A percentile compares a stretch with the other conserved stretches of the same genome.
Conservation (phyloP, 2,329 filamentous ascomycete genomes). For the Nigrograna mackinnonii region DNA sequence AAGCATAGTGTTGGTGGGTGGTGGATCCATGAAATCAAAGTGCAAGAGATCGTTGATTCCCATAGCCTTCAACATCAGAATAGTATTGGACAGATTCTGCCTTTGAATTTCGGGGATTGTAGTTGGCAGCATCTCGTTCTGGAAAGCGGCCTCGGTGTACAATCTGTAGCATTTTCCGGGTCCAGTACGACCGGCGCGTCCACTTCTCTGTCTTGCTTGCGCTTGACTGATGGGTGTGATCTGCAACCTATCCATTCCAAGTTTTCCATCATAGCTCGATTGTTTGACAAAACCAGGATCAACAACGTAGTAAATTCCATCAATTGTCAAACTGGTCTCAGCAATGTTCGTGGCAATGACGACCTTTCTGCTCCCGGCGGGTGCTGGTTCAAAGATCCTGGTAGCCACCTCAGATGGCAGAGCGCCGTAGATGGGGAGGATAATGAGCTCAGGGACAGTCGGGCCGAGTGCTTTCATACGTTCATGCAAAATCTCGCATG, state of each 20-base stretch:
- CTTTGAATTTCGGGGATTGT: slow-evolving; percentile 96
- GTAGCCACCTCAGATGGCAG: slow-evolving; percentile 93
- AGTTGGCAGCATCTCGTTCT: slow-evolving; percentile 95
- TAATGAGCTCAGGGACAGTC: slow-evolving; percentile 86
- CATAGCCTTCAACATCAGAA: slow-evolving; percentile 98
- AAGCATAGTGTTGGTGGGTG: slow-evolving; percentile 96
- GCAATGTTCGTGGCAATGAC: slow-evolving; percentile 99
- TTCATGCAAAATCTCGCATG: slow-evolving; percentile 89
- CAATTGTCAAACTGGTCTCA: slow-evolving; percentile 96
- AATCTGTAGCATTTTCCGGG: slow-evolving; percentile 86
- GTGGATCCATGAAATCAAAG: slow-evolving; percentile 99
- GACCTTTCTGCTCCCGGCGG: slow-evolving; percentile 83
- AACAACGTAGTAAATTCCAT: slow-evolving; percentile 96
- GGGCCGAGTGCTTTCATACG: slow-evolving; percentile 95
- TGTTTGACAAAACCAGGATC: slow-evolving; percentile 98
- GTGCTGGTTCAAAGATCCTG: slow-evolving; percentile 91
- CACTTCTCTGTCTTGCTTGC: slow-evolving; percentile 91
- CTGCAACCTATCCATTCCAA: slow-evolving; percentile 96
- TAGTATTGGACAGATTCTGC: slow-evolving; percentile 89
- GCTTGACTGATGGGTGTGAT: slow-evolving; percentile 97
- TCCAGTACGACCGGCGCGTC: slow-evolving; percentile 89
- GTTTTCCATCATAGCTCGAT: slow-evolving; percentile 93
- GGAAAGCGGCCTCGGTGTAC: slow-evolving; percentile 93
- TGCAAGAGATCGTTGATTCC: slow-evolving; percentile 96
- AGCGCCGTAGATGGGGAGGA: slow-evolving; percentile 94